Conservation (phyloP, 306 rosid species). For the Luffa aegyptiaca region DNA sequence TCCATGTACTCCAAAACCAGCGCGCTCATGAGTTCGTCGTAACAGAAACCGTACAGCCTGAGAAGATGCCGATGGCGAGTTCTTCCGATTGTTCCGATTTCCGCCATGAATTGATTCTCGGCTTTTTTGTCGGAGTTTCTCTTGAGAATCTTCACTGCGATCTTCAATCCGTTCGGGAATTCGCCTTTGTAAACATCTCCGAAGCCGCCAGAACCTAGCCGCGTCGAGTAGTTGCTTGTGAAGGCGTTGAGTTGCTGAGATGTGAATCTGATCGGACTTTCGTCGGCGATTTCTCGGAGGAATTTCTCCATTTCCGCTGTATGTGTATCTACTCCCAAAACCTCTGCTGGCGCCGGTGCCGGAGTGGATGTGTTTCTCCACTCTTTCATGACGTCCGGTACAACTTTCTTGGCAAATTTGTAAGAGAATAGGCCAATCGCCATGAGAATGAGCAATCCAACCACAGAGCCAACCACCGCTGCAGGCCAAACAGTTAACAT, state of each 20-base stretch:
- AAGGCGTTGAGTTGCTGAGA: background rate
- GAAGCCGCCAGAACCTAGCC: conserved; percentile 37
- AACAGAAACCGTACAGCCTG: conserved; percentile 31
- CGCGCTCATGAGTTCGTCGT: conserved; percentile 23
- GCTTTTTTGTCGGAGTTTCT: conserved; percentile 21
- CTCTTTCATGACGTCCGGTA: background rate
- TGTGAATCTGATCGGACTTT: conserved; percentile 1
- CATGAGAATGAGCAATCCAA: background rate
- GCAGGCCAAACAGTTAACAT: background rate
- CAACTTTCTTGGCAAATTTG: background rate
- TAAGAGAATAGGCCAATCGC: background rate
- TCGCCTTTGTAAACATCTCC: conserved; percentile 33
- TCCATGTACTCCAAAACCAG: conserved; percentile 40
- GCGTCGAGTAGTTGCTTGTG: conserved; percentile 1
- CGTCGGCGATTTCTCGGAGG: background rate
- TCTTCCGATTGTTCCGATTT: conserved; percentile 23
- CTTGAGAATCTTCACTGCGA: conserved; percentile 36
- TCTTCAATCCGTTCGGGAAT: conserved; percentile 21
- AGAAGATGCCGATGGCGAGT: conserved; percentile 35
- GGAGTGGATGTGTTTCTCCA: background rate
- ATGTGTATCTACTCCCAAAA: background rate
- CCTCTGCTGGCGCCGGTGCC: background rate
- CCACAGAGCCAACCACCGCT: background rate
- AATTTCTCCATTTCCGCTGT: background rate
- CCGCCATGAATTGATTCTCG: conserved; percentile 34